Percentiles rank a stretch among this genome's conserved stretches.
phyloP scores from a whole-genome alignment of 768 basidiomycete species.

The Russula olivacea region DNA sequence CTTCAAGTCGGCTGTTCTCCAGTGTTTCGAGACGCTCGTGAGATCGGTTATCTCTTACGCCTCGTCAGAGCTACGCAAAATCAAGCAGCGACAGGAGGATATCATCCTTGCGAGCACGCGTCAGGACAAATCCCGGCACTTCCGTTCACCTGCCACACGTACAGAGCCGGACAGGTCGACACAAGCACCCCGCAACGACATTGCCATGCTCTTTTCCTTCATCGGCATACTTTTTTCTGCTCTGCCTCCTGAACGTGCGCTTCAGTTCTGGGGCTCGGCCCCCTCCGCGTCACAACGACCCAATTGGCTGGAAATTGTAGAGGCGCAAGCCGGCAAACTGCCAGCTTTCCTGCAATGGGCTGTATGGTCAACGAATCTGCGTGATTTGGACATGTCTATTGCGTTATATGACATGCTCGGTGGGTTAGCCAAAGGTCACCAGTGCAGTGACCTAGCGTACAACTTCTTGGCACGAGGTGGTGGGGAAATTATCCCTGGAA shows the following conservation, averaged over 20 bases:
- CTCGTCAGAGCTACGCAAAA: constrained; percentile 74
- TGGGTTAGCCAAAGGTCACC: constrained; percentile 76
- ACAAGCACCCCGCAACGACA: constrained; percentile 64
- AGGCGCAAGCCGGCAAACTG: constrained; percentile 57
- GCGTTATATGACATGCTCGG: constrained; percentile 86
- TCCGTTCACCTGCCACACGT: constrained; percentile 36
- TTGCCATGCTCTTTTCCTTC: constrained; percentile 77
- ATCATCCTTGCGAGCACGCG: constrained; percentile 61
- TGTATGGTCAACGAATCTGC: constrained; percentile 73
- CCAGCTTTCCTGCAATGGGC: constrained; percentile 86
- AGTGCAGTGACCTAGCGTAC: constrained; percentile 80
- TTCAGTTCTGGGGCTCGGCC: constrained; percentile 80
- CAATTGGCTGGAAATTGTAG: constrained; percentile 53
- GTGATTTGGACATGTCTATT: constrained; percentile 66
- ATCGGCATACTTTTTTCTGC: constrained; percentile 75
- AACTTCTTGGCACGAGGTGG: constrained; percentile 82
- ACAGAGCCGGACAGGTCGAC: constrained; percentile 33
- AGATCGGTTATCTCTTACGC: constrained; percentile 68
- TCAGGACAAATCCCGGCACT: constrained; percentile 52
- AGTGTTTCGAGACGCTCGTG: constrained; percentile 64
- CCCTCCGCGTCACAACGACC: constrained; percentile 37
- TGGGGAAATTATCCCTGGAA: constrained; percentile 60
- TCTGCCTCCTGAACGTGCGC: constrained; percentile 65
- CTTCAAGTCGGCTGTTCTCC: constrained; percentile 52
- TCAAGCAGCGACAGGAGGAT: constrained; percentile 89